phyloP scores from a whole-genome alignment of 257 asterid genomes.

The Mitragyna speciosa region DNA sequence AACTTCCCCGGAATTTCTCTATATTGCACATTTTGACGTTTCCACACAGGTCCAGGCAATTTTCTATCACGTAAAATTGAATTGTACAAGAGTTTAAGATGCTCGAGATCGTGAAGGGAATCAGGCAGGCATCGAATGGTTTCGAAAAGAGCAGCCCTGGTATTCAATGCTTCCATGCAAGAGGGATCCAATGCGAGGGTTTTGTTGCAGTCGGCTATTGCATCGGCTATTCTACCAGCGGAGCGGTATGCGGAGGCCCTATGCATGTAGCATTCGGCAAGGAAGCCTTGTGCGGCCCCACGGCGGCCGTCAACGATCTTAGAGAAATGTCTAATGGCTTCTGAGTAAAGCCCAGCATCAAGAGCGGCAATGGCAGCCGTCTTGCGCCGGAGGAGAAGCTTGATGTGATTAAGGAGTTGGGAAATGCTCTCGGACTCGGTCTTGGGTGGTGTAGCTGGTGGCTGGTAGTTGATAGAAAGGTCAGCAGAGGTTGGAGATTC shows the following conservation, averaged over 20 bases:
- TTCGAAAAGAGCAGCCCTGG: conserved; percentile 73
- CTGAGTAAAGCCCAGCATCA: conserved; percentile 61
- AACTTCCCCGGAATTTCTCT: conserved; percentile 88
- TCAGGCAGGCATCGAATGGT: conserved; percentile 76
- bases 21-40: conserved; percentile 70
- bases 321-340: conserved; percentile 64
- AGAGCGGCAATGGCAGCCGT: conserved; percentile 68
- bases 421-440: conserved; percentile 50
- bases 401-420: conserved; percentile 58
- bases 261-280: conserved; percentile 60
- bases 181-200: conserved; percentile 86
- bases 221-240: conserved; percentile 59
- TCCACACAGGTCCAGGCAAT: conserved; percentile 85
- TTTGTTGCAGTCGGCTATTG: conserved; percentile 56
- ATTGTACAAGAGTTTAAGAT: conserved; percentile 77
- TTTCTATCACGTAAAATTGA: conserved; percentile 74
- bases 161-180: conserved; percentile 68
- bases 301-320: conserved; percentile 65
- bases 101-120: conserved; percentile 92
- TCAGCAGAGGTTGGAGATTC: conserved; percentile 50
- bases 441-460: conserved; percentile 34
- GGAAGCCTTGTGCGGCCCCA: conserved; percentile 65
- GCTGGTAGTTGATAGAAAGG: conserved; percentile 30
- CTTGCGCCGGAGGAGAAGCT: conserved; percentile 64
- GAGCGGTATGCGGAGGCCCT: conserved; percentile 62